Percentiles rank a stretch among this genome's conserved stretches.
phyloP scores from a whole-genome alignment of 208 protist species.

The Kentomonas sorsogonicus region DNA sequence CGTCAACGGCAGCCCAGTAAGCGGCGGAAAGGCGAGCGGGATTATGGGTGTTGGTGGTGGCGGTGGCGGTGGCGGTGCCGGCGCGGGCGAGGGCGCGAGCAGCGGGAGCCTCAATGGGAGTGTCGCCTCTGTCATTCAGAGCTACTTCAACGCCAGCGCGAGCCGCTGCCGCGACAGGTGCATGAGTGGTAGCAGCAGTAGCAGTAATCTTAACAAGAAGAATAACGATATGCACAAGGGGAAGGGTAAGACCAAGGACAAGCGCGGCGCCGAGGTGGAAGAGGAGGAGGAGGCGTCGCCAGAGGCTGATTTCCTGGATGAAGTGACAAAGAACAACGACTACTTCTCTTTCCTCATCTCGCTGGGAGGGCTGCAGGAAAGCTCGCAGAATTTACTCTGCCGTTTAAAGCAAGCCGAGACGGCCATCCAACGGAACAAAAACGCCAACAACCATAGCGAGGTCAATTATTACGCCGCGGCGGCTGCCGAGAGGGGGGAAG shows the following conservation, averaged over 20 bases:
- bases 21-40: too few species aligned
- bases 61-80: too few species aligned
- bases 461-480: too few species aligned
- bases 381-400: background rate
- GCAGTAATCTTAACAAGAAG: background rate
- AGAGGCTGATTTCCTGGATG: background rate
- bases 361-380: background rate
- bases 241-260: background rate
- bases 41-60: too few species aligned
- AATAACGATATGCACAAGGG: slow-evolving; percentile 1
- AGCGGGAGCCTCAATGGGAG: too few species aligned
- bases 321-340: background rate
- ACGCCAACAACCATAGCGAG: too few species aligned
- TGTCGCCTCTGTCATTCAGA: slow-evolving; percentile 2
- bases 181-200: background rate
- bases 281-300: background rate
- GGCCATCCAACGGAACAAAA: too few species aligned
- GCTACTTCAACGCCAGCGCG: background rate
- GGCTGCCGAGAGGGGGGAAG: too few species aligned
- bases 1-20: too few species aligned
- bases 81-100: too few species aligned
- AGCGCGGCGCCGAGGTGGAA: background rate
- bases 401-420: too few species aligned
- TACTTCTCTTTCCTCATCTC: background rate
- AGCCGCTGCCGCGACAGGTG: background rate